These are phyloP conservation scores for Scleroderma citrinum DNA, from an alignment of 768 basidiomycete genomes.

Conservation along the genomic window DNA sequence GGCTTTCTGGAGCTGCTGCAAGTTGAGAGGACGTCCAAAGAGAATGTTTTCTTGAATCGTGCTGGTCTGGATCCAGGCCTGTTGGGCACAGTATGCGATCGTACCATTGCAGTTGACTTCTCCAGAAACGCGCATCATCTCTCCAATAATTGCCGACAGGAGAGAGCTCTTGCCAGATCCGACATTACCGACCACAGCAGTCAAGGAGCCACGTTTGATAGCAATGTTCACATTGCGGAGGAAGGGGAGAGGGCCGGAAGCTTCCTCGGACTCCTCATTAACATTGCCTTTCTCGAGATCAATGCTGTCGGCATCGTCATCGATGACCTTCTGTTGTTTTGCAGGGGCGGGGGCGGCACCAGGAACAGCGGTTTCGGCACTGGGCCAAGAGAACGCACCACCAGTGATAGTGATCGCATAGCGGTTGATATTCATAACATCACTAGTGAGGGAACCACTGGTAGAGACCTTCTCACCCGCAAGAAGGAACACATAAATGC, in stretches of 20 bases:
- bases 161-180: constrained; percentile 26
- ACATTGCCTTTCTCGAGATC: constrained; percentile 4
- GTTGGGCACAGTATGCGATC: constrained; percentile 28
- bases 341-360: background rate
- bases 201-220: constrained; percentile 18
- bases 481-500: constrained; percentile 23
- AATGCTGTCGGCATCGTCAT: constrained; percentile 6
- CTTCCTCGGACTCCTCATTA: constrained; percentile 6
- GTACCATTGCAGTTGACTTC: constrained; percentile 18
- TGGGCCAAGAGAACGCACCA: constrained; percentile 22
- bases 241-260: constrained; percentile 10
- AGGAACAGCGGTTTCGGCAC: constrained; percentile 3
- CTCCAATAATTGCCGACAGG: constrained; percentile 25
- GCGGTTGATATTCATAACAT: constrained; percentile 10
- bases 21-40: constrained; percentile 24
- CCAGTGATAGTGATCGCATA: constrained; percentile 15
- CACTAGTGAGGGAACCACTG: background rate
- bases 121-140: constrained; percentile 24
- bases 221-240: constrained; percentile 17
- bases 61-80: constrained; percentile 26
- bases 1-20: constrained; percentile 21
- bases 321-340: background rate
- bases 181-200: constrained; percentile 22
- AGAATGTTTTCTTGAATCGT: constrained; percentile 28
- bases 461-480: constrained; percentile 18